Conservation (phyloP, 352 stramenopile species). For the Phytophthora pini region DNA sequence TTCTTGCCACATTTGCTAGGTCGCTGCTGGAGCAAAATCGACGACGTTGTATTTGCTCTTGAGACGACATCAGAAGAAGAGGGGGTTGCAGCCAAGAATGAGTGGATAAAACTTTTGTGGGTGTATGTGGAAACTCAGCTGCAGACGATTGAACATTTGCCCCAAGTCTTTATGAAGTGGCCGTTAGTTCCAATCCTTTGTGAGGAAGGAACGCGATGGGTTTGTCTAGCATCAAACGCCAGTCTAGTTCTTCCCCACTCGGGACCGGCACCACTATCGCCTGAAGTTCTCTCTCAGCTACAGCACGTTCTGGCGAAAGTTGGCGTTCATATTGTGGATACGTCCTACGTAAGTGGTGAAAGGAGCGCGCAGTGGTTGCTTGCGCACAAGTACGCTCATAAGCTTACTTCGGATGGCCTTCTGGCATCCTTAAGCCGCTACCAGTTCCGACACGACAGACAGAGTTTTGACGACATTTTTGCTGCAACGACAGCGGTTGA, state of each 20-base stretch:
- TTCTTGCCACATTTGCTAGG: conserved; percentile 57
- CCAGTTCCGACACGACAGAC: conserved; percentile 35
- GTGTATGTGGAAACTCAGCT: conserved; percentile 54
- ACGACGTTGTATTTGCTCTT: conserved; percentile 42
- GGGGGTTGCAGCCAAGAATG: conserved; percentile 21
- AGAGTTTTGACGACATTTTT: conserved; percentile 55
- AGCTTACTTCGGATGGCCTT: conserved; percentile 53
- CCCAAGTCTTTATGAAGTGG: conserved; percentile 42
- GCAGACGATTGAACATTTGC: conserved; percentile 31
- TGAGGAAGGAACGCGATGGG: conserved; percentile 37
- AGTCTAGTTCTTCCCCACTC: conserved; percentile 45
- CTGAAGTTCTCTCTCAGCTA: conserved; percentile 25
- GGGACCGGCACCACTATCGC: conserved; percentile 13
- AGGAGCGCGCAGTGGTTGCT: conserved; percentile 56
- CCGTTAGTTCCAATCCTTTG: conserved; percentile 49
- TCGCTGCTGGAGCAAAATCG: conserved; percentile 36
- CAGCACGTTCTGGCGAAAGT: conserved; percentile 45
- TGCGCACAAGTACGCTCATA: conserved; percentile 46
- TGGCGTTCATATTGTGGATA: conserved; percentile 54
- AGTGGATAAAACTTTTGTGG: conserved; percentile 66
- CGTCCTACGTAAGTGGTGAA: conserved; percentile 46
- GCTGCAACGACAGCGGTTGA: conserved; percentile 29
- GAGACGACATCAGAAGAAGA: conserved; percentile 12
- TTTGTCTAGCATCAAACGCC: conserved; percentile 36
- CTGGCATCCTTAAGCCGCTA: conserved; percentile 44